Evolutionary conservation across 768 basidiomycete genomes (phyloP).

Genomic region (Termitomyces bulborhizus): DNA sequence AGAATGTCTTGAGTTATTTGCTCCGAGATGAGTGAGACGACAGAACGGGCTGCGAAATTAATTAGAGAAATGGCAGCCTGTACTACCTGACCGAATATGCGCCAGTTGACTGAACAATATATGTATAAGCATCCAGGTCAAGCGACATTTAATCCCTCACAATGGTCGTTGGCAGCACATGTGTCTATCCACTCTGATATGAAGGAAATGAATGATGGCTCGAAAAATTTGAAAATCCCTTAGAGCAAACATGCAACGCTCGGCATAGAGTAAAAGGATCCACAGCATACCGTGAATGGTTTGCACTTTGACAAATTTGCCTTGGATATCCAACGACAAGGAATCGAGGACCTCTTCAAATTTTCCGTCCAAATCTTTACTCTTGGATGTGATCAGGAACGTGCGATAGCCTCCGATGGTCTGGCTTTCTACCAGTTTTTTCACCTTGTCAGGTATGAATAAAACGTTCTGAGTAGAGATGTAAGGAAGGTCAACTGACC

Average conservation of each 20-base stretch:
- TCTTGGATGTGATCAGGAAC: slow-evolving; percentile 44
- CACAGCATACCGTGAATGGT: slow-evolving; percentile 37
- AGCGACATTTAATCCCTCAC: slow-evolving; percentile 28
- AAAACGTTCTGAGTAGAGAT: not conserved
- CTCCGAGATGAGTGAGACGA: slow-evolving; percentile 23
- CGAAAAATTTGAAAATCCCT: slow-evolving; percentile 38
- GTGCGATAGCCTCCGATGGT: slow-evolving; percentile 33
- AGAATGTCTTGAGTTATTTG: slow-evolving; percentile 19
- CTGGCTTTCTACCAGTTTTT: slow-evolving; percentile 39
- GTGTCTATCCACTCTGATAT: slow-evolving; percentile 42
- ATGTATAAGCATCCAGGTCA: not conserved
- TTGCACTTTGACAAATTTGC: slow-evolving; percentile 43
- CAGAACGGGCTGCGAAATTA: slow-evolving; percentile 26
- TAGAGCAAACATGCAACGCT: slow-evolving; percentile 6
- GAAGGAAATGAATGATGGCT: slow-evolving; percentile 31
- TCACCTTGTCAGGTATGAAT: slow-evolving; percentile 30
- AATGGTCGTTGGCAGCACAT: slow-evolving; percentile 32
- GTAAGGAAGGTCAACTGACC: slow-evolving; percentile 31
- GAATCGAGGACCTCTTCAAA: slow-evolving; percentile 35
- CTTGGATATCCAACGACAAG: slow-evolving; percentile 49
- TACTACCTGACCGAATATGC: slow-evolving; percentile 39
- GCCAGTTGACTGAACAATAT: slow-evolving; percentile 48
- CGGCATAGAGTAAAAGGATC: not conserved
- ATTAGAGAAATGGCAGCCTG: slow-evolving; percentile 34
- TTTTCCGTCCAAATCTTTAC: slow-evolving; percentile 53